Percentiles rank a stretch among this genome's conserved stretches.
phyloP scores from a whole-genome alignment of 305 asterid species.

The Fraxinus albicans region DNA sequence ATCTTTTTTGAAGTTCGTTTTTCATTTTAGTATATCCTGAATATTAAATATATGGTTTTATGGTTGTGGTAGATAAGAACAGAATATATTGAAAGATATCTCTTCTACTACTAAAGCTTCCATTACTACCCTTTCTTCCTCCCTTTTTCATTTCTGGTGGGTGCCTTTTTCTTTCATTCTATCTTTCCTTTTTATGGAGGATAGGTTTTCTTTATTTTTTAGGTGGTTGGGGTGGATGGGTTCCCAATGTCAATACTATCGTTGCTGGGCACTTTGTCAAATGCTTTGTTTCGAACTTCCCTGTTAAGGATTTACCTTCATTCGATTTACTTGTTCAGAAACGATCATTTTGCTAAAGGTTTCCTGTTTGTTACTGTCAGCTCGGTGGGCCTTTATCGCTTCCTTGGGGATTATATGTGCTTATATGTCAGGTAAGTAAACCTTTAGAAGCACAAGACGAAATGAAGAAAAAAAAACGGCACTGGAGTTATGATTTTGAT shows the following conservation, averaged over 20 bases:
- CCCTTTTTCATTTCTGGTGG: background rate
- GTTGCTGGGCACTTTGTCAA: background rate
- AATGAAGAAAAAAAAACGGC: background rate
- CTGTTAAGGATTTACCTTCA: background rate
- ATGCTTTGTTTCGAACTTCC: background rate
- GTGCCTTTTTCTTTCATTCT: background rate
- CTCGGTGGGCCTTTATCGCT: slow-evolving; percentile 97
- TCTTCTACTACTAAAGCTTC: background rate
- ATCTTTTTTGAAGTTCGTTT: slow-evolving; percentile 9
- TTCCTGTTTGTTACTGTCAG: slow-evolving; percentile 38
- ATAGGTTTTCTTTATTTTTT: background rate
- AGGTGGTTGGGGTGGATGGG: background rate
- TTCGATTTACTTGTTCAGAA: background rate
- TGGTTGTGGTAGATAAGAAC: background rate
- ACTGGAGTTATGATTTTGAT: slow-evolving; percentile 3
- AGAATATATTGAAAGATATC: background rate
- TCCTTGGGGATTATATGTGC: slow-evolving; percentile 97
- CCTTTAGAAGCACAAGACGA: background rate
- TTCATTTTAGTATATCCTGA: background rate
- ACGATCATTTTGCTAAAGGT: background rate
- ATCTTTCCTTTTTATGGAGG: background rate
- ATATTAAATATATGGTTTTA: background rate
- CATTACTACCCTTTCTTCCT: background rate
- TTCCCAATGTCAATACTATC: background rate
- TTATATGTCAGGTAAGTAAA: slow-evolving; percentile 78